Evolutionary conservation across 2,329 filamentous ascomycete genomes (phyloP).

Genomic region (Sarocladium strictum): DNA sequence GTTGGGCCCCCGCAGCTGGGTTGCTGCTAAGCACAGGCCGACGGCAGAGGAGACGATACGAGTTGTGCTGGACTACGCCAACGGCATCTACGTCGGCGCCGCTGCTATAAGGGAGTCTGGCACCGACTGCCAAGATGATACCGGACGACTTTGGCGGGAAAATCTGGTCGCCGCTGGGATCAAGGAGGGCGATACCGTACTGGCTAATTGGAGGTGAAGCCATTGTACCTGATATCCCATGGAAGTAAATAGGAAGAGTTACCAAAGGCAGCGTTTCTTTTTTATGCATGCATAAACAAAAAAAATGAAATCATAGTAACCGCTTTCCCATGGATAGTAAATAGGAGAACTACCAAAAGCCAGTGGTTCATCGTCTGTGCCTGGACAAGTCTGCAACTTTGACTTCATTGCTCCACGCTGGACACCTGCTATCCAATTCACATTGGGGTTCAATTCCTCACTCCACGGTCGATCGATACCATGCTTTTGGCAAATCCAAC

Average conservation of each 20-base stretch:
- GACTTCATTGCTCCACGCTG: too few relatives aligned
- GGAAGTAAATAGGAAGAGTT: not conserved
- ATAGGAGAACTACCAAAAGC: too few relatives aligned
- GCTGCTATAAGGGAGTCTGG: not conserved
- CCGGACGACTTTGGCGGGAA: not conserved
- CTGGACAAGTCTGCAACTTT: too few relatives aligned
- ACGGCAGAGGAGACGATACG: not conserved
- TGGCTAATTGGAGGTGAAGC: not conserved
- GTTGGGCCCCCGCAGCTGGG: not conserved
- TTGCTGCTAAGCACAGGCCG: not conserved
- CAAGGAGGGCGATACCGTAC: not conserved
- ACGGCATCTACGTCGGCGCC: not conserved
- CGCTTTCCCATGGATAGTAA: too few relatives aligned
- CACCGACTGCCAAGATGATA: not conserved
- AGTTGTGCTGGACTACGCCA: not conserved
- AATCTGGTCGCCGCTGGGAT: not conserved
- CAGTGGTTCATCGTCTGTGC: too few relatives aligned
- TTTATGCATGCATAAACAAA: not conserved
- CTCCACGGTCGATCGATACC: too few relatives aligned
- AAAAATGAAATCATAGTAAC: too few relatives aligned
- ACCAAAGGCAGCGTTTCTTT: not conserved
- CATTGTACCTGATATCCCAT: not conserved
- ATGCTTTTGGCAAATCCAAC: too few relatives aligned
- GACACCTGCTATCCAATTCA: too few relatives aligned
- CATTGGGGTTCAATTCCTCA: too few relatives aligned